Conservation (phyloP, 441 rosid species). For the Geranium incanum region DNA sequence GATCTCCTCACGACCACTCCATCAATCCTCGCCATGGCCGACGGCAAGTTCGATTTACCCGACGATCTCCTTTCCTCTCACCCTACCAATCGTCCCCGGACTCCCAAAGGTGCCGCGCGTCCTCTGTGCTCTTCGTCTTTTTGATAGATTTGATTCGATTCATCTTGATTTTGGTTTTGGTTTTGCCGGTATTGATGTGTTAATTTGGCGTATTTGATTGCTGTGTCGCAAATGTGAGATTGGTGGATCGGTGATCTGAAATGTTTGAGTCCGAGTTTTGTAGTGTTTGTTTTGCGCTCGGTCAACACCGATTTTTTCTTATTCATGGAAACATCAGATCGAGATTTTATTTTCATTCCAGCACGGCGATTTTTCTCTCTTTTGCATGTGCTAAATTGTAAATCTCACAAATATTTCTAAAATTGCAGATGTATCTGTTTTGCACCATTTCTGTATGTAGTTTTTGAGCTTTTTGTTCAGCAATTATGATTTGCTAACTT, state of each 20-base stretch:
- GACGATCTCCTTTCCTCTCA: constrained; percentile 63
- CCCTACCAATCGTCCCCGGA: constrained; percentile 42
- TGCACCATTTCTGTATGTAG: too few relatives aligned
- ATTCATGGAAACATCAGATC: background rate
- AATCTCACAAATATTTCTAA: background rate
- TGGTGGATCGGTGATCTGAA: background rate
- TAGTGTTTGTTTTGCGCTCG: background rate
- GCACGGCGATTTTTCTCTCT: background rate
- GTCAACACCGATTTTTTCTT: constrained; percentile 4
- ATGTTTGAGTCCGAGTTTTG: background rate
- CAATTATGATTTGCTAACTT: background rate
- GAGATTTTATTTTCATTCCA: background rate
- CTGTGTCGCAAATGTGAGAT: background rate
- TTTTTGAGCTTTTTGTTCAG: background rate
- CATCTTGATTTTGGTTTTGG: background rate
- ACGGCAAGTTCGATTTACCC: constrained; percentile 64
- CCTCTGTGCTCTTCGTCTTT: background rate
- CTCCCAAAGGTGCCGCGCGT: constrained; percentile 40
- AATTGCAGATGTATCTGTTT: too few relatives aligned
- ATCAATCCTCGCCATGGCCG: constrained; percentile 42
- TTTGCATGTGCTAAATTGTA: background rate
- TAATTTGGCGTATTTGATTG: background rate
- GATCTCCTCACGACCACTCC: constrained; percentile 12
- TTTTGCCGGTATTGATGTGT: background rate
- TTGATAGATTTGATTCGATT: background rate